Evolutionary conservation across 2,329 filamentous ascomycete species (phyloP).

Genomic region (Westerdykella aurantiaca): DNA sequence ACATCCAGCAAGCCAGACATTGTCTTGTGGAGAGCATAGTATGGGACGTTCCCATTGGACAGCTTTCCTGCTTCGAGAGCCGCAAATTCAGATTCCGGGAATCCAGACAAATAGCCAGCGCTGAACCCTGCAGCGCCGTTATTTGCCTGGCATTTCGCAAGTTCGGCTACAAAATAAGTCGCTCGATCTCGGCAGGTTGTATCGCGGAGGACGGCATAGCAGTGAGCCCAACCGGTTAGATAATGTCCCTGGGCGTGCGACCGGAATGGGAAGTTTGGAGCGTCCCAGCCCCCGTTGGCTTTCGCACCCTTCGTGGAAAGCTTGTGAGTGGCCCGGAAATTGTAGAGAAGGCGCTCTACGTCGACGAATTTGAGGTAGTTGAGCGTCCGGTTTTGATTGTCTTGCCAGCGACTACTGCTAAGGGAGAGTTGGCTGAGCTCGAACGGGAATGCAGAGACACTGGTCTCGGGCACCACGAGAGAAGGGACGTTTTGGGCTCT

Average conservation of each 20-base stretch:
- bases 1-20: constrained; percentile 49
- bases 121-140: constrained; percentile 43
- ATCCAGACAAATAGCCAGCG: constrained; percentile 47
- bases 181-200: constrained; percentile 44
- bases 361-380: constrained; percentile 45
- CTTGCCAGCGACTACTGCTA: constrained; percentile 37
- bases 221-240: constrained; percentile 48
- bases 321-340: constrained; percentile 45
- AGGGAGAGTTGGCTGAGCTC: constrained; percentile 40
- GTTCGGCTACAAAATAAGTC: constrained; percentile 42
- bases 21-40: constrained; percentile 52
- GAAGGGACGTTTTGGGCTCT: not conserved
- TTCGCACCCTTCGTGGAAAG: constrained; percentile 44
- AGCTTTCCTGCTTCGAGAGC: constrained; percentile 42
- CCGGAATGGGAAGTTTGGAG: constrained; percentile 50
- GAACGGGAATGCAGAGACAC: constrained; percentile 36
- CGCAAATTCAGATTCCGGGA: constrained; percentile 48
- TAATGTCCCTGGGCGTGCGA: constrained; percentile 49
- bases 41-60: constrained; percentile 48
- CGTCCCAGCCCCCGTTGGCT: constrained; percentile 50
- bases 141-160: constrained; percentile 49
- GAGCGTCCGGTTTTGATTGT: constrained; percentile 46
- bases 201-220: constrained; percentile 43
- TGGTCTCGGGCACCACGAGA: constrained; percentile 20
- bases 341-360: constrained; percentile 45